Conservation (phyloP, 139 green algal genomes). For the Chlamydomonas schloesseri region DNA sequence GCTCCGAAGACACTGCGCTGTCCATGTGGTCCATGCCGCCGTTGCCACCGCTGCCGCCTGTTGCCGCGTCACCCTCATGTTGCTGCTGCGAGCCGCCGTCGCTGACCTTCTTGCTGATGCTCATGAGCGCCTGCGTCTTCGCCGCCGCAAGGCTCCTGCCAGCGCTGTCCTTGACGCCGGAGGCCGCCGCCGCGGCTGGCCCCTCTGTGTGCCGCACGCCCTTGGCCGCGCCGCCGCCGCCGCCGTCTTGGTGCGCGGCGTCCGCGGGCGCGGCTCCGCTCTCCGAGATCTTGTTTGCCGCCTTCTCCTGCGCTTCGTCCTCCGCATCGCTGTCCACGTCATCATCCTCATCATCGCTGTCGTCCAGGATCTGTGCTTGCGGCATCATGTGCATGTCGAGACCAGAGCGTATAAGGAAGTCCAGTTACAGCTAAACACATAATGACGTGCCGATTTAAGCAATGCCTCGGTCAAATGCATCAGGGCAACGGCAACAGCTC, state of each 20-base stretch:
- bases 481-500: not conserved
- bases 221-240: no score
- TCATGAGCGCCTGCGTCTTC: not conserved
- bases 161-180: not conserved
- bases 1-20: no score
- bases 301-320: not conserved
- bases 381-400: not conserved
- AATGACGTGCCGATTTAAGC: no score
- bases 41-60: not conserved
- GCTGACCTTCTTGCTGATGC: no score
- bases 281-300: no score
- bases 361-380: not conserved
- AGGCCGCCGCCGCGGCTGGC: no score
- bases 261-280: not conserved
- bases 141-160: not conserved
- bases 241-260: not conserved
- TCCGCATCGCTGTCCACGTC: not conserved
- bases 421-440: no score
- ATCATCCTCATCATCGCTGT: conserved; percentile 29
- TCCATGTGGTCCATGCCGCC: no score
- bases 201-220: not conserved
- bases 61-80: not conserved
- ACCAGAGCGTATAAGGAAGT: not conserved
- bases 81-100: no score
- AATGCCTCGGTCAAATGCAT: not conserved